Conservation (phyloP, 164 flowering plant species). For the Aristolochia contorta region DNA sequence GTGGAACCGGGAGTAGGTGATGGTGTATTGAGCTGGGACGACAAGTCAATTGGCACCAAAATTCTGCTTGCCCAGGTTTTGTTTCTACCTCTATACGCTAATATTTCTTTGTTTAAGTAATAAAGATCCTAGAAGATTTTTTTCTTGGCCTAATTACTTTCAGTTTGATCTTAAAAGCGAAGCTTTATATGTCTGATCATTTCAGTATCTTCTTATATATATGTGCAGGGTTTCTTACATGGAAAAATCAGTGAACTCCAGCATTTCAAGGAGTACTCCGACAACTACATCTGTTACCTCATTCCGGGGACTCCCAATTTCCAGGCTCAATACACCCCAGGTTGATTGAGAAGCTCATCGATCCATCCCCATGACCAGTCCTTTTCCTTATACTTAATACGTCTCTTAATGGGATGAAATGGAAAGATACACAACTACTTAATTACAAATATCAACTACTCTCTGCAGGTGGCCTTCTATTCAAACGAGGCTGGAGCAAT, state of each 20-base stretch:
- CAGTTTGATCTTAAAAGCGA: not conserved
- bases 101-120: not conserved
- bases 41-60: constrained; percentile 74
- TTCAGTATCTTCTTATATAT: too few relatives aligned
- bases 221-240: constrained; percentile 46
- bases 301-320: constrained; percentile 60
- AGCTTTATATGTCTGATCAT: not conserved
- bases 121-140: too few relatives aligned
- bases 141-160: not conserved
- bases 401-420: too few relatives aligned
- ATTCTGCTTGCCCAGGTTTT: constrained; percentile 69
- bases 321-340: constrained; percentile 79
- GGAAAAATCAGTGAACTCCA: constrained; percentile 38
- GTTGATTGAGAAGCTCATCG: constrained; percentile 17
- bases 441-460: too few relatives aligned
- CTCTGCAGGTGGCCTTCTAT: constrained; percentile 68
- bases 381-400: too few relatives aligned
- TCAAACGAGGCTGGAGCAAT: constrained; percentile 67
- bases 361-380: too few relatives aligned
- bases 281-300: constrained; percentile 78
- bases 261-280: constrained; percentile 59
- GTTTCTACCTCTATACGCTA: not conserved
- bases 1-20: constrained; percentile 70
- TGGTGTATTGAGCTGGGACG: constrained; percentile 87
- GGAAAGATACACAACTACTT: too few relatives aligned